These are phyloP conservation scores for Sphaceloma murrayae DNA, from an alignment of 2,329 filamentous ascomycete genomes.

Conservation along the genomic window DNA sequence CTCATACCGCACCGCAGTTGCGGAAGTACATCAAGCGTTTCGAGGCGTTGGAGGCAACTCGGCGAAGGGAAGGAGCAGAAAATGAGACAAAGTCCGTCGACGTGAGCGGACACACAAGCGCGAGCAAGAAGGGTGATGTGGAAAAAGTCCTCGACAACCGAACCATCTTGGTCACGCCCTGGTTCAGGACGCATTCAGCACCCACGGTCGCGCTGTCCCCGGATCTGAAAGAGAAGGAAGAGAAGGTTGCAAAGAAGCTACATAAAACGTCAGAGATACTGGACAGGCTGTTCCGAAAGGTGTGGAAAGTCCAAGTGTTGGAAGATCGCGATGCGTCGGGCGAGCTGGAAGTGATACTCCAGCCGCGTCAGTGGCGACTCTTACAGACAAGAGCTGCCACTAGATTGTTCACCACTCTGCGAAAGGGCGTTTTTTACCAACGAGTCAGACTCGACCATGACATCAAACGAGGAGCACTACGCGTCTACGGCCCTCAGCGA, in stretches of 20 bases:
- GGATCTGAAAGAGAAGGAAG: background rate
- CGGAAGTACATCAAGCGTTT: too few relatives aligned
- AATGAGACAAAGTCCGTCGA: background rate
- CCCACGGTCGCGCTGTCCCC: background rate
- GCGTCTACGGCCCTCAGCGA: slow-evolving; percentile 16
- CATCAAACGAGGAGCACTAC: slow-evolving; percentile 13
- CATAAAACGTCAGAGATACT: slow-evolving; percentile 4
- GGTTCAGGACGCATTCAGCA: background rate
- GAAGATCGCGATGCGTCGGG: slow-evolving; percentile 15
- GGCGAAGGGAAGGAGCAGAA: too few relatives aligned
- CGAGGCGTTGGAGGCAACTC: too few relatives aligned
- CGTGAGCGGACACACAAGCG: too few relatives aligned
- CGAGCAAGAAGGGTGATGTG: background rate
- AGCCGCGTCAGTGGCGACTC: slow-evolving; percentile 15
- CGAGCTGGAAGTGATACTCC: slow-evolving; percentile 17
- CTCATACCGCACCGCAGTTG: slow-evolving; percentile 4
- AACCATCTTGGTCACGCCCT: background rate
- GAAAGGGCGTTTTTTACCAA: slow-evolving; percentile 15
- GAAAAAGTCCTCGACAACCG: background rate
- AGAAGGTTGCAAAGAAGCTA: background rate
- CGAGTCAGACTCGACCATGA: slow-evolving; percentile 15
- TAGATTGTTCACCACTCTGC: slow-evolving; percentile 9
- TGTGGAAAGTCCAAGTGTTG: slow-evolving; percentile 15
- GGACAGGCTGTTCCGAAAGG: slow-evolving; percentile 14
- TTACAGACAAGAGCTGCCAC: slow-evolving; percentile 15